Base-by-base conservation (phyloP, 371 early-diverging fungal genomes). In the Blakeslea trispora region DNA sequence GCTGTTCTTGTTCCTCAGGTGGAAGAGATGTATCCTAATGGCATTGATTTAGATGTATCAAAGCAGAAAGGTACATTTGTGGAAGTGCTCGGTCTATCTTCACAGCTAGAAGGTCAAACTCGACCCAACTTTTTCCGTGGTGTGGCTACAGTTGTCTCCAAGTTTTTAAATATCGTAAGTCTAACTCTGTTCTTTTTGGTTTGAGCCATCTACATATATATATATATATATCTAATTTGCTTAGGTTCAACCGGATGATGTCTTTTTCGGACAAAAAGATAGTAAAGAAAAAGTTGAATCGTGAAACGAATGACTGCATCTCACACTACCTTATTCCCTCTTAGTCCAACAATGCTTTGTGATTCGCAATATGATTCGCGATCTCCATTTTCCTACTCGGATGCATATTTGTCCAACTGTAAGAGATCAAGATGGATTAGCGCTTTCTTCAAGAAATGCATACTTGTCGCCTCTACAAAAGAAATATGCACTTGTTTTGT, bases 81-180 rank as follows among this genome's bases (percentile, higher is more conserved):
- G 11, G 91, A 92, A 59, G 94, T 97, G 13, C 75, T 83, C 22
- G 98, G 96, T 0, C 68, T 86, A 31, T 91, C 93, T 0, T 92
- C 94, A 64, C 91, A 92, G 69, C 74, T 96, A 74, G 99, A 98
- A 67, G 99, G 99, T 18, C 71, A 71, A 11, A 86, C 93, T 1
- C 85, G 99, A 0, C 97, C 97, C n/a, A 91, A 91, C 63, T 97
- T 97, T 72, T 98, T 98, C 82, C 85, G 97, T 40, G 99, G 99
- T 34, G 99, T 98, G 2, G 91, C 95, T 1, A 98, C 99, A 0
- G 90, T 98, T 3, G 97, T 97, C 15, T 71, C 90, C 45, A 98
- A 97, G 75, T 88, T 98, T 40, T 85, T 98, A 61, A 94, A 95
- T 68, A 87, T 91, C 40, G 86, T 89, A 71, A 69, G 67, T 53